Base-by-base conservation (phyloP, 164 flowering plant genomes). In the Akebia trifoliata region DNA sequence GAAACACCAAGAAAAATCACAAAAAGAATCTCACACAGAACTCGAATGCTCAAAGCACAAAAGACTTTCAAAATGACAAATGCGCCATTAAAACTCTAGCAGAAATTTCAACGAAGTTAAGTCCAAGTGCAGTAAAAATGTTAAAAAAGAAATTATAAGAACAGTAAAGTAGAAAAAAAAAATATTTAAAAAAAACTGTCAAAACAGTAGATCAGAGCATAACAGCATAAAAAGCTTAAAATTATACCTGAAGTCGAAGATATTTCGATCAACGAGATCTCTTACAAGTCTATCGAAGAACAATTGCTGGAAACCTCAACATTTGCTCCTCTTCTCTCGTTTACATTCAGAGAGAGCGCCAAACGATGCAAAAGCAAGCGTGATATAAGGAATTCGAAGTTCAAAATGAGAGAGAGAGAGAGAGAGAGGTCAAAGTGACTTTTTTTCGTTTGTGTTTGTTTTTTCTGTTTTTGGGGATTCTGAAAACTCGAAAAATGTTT, bases 191-290 rank as follows among this genome's bases (percentile, higher is more conserved):
- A 26, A 14, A 53, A 35, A 22, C 5, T 11, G 0, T 5, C 0
- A 22, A 53, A 22, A 7, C 22, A 36, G 2, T 0, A 22, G 24
- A 36, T 3, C 18, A 18, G 39, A 42, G 12, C n/a, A n/a, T n/a
- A n/a, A n/a, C n/a, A n/a, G n/a, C n/a, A n/a, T n/a, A n/a, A n/a
- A n/a, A n/a, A n/a, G n/a, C n/a, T n/a, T n/a, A 9, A 21, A 32
- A 35, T 24, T 8, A 36, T 15, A 60, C 29, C 49, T 21, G 32
- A 22, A 8, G 15, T 49, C 10, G 8, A 37, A 20, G 37, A 43
- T 20, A 7, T 43, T 42, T 44, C 37, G 37, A 43, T 29, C 48
- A 17, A 42, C 40, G 45, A 42, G 64, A 61, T 51, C 64, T 42
- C 43, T 46, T 29, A 25, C 32, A n/a, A 6, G 24, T 14, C n/a